phyloP scores from a whole-genome alignment of 2,329 filamentous ascomycete genomes.

The Didymellaceae sp. region DNA sequence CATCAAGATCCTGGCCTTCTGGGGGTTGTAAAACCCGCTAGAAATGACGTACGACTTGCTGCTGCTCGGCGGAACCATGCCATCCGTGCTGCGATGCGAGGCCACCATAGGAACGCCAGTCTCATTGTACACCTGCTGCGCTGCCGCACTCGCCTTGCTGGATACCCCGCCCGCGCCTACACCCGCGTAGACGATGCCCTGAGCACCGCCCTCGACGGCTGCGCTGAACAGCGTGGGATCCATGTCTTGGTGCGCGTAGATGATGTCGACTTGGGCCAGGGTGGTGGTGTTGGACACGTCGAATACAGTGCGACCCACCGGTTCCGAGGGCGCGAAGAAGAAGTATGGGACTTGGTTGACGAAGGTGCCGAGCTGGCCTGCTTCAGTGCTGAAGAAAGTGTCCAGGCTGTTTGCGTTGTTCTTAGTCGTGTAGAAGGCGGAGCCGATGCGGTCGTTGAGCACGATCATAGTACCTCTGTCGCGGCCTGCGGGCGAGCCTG shows the following conservation, averaged over 20 bases:
- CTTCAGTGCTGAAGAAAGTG: slow-evolving; percentile 65
- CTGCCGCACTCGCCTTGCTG: slow-evolving; percentile 36
- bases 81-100: slow-evolving; percentile 60
- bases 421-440: slow-evolving; percentile 66
- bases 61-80: slow-evolving; percentile 54
- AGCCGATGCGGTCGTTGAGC: slow-evolving; percentile 67
- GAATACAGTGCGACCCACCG: slow-evolving; percentile 53
- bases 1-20: slow-evolving; percentile 62
- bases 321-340: slow-evolving; percentile 61
- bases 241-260: slow-evolving; percentile 64
- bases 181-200: slow-evolving; percentile 63
- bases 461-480: slow-evolving; percentile 65
- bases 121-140: slow-evolving; percentile 54
- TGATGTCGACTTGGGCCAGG: slow-evolving; percentile 64
- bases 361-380: slow-evolving; percentile 63
- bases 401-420: slow-evolving; percentile 68
- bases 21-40: slow-evolving; percentile 62
- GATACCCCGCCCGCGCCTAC: slow-evolving; percentile 61
- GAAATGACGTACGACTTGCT: slow-evolving; percentile 48
- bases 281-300: slow-evolving; percentile 49
- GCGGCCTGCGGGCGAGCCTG: slow-evolving; percentile 53
- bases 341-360: slow-evolving; percentile 66
- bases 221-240: slow-evolving; percentile 56
- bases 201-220: slow-evolving; percentile 58
- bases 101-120: slow-evolving; percentile 59